Evolutionary conservation across 2,329 filamentous ascomycete genomes (phyloP), one percentile per base, ranked within the genome.

Genomic region (Microdochium paspali): DNA sequence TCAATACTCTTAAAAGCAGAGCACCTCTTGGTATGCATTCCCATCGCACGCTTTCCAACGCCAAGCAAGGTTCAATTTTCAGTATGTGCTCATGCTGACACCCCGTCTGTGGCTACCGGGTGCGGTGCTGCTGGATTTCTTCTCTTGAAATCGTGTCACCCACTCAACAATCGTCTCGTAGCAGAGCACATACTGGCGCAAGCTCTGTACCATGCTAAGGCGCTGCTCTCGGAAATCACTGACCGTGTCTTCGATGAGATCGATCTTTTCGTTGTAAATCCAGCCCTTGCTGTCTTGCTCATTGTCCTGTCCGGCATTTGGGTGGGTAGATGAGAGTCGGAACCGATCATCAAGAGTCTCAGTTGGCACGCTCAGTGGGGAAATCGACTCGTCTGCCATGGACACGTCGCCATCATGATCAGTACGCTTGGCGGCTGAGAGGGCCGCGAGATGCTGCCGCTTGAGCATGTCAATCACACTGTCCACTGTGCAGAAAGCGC

Each of bases 381-480:
- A 66, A 2, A 60, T 47, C 2, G 54, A 51, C 6, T 61, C 58
- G 18, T 54, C 52, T 28, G 39, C 61, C 74, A 79, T 79, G 1
- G 56, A 50, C 4, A 74, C 62, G 48, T 79, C 75, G 1, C 69
- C 73, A 23, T 76, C 72, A 2, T 51, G 48, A 28, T 71, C 67
- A 3, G 58, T 32, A 7, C 54, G 53, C 9, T 52, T 48, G 4
- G 50, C 52, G 4, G 53, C 50, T 30, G 48, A 54, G 21, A 60
- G 30, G 31, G 54, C 65, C 9, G 63, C 63, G 46, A 70, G 64
- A 26, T 72, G 77, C 65, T 95, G 90, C n/a, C 87, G 82, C 69
- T 95, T 95, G 50, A 98, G 70, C 87, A 96, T 95, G 65, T 96
- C 90, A 48, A 97, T 84, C 9, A 97, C 93, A 32, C 85, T 91